A percentile compares a stretch with the other conserved stretches of the same genome.
Conservation (phyloP, 257 asterid species). For the Ajuga chamaepitys region DNA sequence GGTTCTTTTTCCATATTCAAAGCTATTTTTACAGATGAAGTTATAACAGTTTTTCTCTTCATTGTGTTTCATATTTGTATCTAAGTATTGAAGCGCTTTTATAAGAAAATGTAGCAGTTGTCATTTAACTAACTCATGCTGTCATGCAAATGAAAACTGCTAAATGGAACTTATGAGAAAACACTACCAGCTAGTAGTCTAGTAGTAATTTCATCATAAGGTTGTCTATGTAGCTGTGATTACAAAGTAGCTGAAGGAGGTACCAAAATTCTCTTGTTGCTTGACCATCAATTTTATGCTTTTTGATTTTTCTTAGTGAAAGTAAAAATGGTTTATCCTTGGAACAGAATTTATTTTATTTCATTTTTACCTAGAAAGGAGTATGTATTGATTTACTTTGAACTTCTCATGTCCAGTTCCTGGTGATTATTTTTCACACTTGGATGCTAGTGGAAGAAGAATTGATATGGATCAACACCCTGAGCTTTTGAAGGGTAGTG, state of each 20-base stretch:
- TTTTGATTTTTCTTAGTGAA: background rate
- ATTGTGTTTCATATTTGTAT: background rate
- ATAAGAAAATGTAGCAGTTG: background rate
- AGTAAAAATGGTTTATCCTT: background rate
- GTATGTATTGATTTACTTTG: conserved; percentile 23
- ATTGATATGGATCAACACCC: conserved; percentile 72
- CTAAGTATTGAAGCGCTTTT: background rate
- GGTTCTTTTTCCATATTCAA: background rate
- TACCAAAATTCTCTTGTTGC: conserved; percentile 7
- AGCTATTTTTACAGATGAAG: background rate
- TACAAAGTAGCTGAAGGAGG: background rate
- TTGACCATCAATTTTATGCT: background rate
- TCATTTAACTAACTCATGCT: background rate
- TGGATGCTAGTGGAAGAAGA: conserved; percentile 72
- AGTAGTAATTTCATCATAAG: background rate
- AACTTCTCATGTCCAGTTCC: conserved; percentile 49
- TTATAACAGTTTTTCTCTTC: background rate
- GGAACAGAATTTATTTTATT: background rate
- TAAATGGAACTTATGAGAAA: background rate
- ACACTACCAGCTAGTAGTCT: background rate
- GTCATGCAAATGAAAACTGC: background rate
- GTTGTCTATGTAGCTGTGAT: background rate
- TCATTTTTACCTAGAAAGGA: background rate
- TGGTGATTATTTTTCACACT: conserved; percentile 68
- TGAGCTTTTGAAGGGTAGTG: conserved; percentile 64